Percentiles rank a stretch among this genome's conserved stretches.
phyloP scores from a whole-genome alignment of 1,284 basidiomycete genomes.

The Pseudomicrostroma phylloplanum region DNA sequence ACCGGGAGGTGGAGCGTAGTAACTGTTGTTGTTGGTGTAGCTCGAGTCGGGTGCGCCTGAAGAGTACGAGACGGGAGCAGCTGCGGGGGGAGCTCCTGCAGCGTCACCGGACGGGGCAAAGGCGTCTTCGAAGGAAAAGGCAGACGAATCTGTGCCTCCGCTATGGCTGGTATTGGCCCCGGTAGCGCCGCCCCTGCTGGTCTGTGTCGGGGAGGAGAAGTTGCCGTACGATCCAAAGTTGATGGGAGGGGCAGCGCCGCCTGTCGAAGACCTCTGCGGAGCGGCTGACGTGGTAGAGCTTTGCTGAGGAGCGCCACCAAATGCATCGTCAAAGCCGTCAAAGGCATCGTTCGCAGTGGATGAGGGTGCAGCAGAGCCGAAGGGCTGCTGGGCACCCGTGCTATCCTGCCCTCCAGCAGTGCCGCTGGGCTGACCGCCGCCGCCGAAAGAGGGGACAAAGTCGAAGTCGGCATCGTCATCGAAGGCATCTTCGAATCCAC shows the following conservation, averaged over 20 bases:
- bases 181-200: too few species aligned
- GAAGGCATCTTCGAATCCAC: slow-evolving; percentile 41
- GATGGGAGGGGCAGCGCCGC: slow-evolving; percentile 11
- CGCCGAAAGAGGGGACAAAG: slow-evolving; percentile 41
- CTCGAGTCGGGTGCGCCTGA: too few species aligned
- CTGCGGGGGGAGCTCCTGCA: too few species aligned
- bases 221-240: too few species aligned
- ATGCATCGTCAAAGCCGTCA: slow-evolving; percentile 15
- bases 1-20: too few species aligned
- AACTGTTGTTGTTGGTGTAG: not conserved
- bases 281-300: too few species aligned
- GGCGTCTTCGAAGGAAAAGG: slow-evolving; percentile 42
- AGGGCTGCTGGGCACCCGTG: too few species aligned
- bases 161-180: not conserved
- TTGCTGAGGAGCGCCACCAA: slow-evolving; percentile 4
- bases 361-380: too few species aligned
- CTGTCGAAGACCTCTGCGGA: not conserved
- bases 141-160: slow-evolving; percentile 22
- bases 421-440: not conserved
- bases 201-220: too few species aligned
- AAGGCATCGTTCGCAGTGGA: slow-evolving; percentile 4
- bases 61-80: too few species aligned
- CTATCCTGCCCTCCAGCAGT: too few species aligned
- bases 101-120: slow-evolving; percentile 16
- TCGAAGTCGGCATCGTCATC: slow-evolving; percentile 41